phyloP scores from a whole-genome alignment of 495 filamentous ascomycete species.

The Aspergillus biplanus region DNA sequence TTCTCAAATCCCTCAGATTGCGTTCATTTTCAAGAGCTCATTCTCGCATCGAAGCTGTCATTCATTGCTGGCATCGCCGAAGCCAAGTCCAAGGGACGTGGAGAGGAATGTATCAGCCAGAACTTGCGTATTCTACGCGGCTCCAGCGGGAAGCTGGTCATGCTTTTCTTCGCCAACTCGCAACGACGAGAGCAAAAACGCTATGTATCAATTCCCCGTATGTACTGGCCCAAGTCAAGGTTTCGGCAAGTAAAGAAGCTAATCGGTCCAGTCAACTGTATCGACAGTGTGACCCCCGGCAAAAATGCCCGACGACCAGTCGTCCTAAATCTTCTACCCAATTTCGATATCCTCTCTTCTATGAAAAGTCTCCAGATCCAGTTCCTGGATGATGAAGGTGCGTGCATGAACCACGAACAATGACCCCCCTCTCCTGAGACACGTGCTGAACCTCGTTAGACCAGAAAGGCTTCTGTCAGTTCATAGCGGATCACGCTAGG shows the following conservation, averaged over 20 bases:
- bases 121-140: slow-evolving; percentile 49
- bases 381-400: slow-evolving; percentile 51
- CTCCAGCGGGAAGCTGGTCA: slow-evolving; percentile 39
- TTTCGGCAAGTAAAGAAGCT: background rate
- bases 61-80: slow-evolving; percentile 51
- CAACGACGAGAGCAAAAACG: slow-evolving; percentile 45
- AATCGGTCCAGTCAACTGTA: slow-evolving; percentile 41
- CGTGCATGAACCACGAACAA: slow-evolving; percentile 13
- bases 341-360: slow-evolving; percentile 47
- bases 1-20: slow-evolving; percentile 31
- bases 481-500: slow-evolving; percentile 14
- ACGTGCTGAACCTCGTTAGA: slow-evolving; percentile 15
- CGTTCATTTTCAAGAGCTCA: slow-evolving; percentile 48
- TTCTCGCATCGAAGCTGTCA: slow-evolving; percentile 45
- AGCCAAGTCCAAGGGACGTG: slow-evolving; percentile 51
- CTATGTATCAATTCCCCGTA: slow-evolving; percentile 50
- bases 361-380: slow-evolving; percentile 46
- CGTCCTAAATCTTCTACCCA: slow-evolving; percentile 42
- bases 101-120: slow-evolving; percentile 55
- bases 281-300: slow-evolving; percentile 41
- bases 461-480: slow-evolving; percentile 35
- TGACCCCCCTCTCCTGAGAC: background rate
- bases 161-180: slow-evolving; percentile 52
- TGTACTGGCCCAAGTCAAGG: slow-evolving; percentile 17
- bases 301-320: slow-evolving; percentile 49